Evolutionary conservation across 768 basidiomycete genomes (phyloP).

Genomic region (Lactarius pseudohatsudake): DNA sequence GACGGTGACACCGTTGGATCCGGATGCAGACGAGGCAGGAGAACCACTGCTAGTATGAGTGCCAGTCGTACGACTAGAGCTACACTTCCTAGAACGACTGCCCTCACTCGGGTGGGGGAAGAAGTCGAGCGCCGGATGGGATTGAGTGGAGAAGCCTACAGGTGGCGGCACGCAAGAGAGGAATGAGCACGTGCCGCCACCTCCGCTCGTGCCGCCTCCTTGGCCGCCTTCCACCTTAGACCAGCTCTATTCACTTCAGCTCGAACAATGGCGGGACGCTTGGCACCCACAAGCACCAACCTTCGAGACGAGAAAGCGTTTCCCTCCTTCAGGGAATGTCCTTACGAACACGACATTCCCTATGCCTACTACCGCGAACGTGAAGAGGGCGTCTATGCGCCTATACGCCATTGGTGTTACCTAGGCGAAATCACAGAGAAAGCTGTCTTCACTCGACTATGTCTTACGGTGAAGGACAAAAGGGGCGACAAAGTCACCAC

Average conservation of each 20-base stretch:
- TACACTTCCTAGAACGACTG: too few species aligned
- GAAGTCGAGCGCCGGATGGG: too few species aligned
- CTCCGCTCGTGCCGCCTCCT: too few species aligned
- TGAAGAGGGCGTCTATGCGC: not conserved
- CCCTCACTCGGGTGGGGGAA: too few species aligned
- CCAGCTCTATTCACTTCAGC: not conserved
- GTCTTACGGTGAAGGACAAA: not conserved
- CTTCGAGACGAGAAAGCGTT: not conserved
- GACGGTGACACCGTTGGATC: too few species aligned
- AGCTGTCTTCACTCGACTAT: not conserved
- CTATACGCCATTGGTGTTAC: not conserved
- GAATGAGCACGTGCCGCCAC: too few species aligned
- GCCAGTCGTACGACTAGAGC: too few species aligned
- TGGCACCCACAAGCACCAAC: not conserved
- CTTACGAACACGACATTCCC: not conserved
- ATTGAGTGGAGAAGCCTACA: too few species aligned
- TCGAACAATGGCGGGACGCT: not conserved
- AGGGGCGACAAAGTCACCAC: not conserved
- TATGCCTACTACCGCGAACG: not conserved
- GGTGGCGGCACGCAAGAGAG: too few species aligned
- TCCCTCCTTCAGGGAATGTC: not conserved
- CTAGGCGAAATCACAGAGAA: not conserved
- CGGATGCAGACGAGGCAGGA: too few species aligned
- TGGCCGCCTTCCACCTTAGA: too few species aligned
- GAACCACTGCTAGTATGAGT: too few species aligned